phyloP scores from a whole-genome alignment of 2,329 filamentous ascomycete species.

The Ceratocystis cacaofunesta region DNA sequence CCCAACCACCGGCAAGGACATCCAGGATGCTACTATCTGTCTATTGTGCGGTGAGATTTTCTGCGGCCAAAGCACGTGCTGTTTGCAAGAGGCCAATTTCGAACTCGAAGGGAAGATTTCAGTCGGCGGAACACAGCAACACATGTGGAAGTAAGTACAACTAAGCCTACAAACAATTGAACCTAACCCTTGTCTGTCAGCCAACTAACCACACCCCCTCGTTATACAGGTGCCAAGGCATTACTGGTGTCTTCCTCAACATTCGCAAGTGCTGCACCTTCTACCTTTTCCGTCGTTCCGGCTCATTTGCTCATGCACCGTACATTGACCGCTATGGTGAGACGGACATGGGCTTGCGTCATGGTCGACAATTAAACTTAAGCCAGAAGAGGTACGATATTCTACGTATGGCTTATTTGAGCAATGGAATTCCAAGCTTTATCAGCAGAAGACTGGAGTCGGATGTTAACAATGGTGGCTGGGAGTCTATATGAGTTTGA shows the following conservation, averaged over 20 bases:
- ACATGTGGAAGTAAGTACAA: slow-evolving; percentile 60
- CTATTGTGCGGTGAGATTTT: slow-evolving; percentile 95
- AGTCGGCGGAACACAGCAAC: slow-evolving; percentile 78
- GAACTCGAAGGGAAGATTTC: slow-evolving; percentile 29
- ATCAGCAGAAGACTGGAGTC: slow-evolving; percentile 84
- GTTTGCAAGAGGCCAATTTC: slow-evolving; percentile 48
- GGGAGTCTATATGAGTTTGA: slow-evolving; percentile 56
- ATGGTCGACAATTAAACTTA: slow-evolving; percentile 77
- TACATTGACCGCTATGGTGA: slow-evolving; percentile 96
- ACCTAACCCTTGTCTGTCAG: background rate
- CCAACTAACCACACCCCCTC: slow-evolving; percentile 6
- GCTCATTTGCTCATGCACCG: slow-evolving; percentile 73
- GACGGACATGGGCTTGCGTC: slow-evolving; percentile 76
- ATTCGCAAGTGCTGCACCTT: slow-evolving; percentile 90
- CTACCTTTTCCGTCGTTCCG: slow-evolving; percentile 67
- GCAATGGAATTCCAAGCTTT: slow-evolving; percentile 72
- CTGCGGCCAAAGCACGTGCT: slow-evolving; percentile 88
- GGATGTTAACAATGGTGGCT: slow-evolving; percentile 93
- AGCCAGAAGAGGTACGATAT: slow-evolving; percentile 91
- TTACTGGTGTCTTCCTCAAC: slow-evolving; percentile 88
- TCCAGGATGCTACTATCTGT: slow-evolving; percentile 82
- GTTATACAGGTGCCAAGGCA: slow-evolving; percentile 58
- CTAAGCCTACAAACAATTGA: background rate
- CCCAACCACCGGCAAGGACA: slow-evolving; percentile 77
- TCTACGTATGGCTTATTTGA: slow-evolving; percentile 71